Percentiles rank a stretch among this genome's conserved stretches.
phyloP scores from a whole-genome alignment of 345 rosid species.

The Citropsis articulata region DNA sequence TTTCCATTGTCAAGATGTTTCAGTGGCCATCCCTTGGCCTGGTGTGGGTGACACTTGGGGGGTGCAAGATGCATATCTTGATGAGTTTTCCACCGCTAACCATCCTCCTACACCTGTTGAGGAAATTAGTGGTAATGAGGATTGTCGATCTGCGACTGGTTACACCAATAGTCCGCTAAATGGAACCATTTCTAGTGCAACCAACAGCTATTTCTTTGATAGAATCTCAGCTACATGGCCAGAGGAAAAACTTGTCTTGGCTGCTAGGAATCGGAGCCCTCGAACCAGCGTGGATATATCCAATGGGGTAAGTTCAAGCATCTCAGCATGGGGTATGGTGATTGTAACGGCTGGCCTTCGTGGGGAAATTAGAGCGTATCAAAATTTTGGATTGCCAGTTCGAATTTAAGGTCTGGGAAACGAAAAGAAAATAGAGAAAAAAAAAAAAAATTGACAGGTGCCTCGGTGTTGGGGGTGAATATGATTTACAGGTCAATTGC shows the following conservation, averaged over 20 bases:
- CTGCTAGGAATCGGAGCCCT: slow-evolving; percentile 53
- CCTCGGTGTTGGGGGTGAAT: slow-evolving; percentile 7
- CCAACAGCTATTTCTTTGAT: slow-evolving; percentile 81
- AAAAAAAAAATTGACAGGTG: neutral
- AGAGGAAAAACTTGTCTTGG: slow-evolving; percentile 62
- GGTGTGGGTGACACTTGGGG: slow-evolving; percentile 62
- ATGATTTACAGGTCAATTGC: slow-evolving; percentile 9
- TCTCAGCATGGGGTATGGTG: slow-evolving; percentile 82
- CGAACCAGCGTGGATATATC: slow-evolving; percentile 49
- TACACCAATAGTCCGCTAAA: slow-evolving; percentile 52
- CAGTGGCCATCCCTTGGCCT: slow-evolving; percentile 89
- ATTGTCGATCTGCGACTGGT: slow-evolving; percentile 38
- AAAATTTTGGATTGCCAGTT: slow-evolving; percentile 90
- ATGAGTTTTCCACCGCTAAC: slow-evolving; percentile 59
- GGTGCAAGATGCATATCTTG: slow-evolving; percentile 35
- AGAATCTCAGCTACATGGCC: slow-evolving; percentile 94
- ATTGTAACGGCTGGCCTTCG: slow-evolving; percentile 84
- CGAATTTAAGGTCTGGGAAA: slow-evolving; percentile 31
- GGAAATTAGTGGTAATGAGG: slow-evolving; percentile 38
- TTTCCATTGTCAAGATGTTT: slow-evolving; percentile 89
- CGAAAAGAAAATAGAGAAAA: neutral
- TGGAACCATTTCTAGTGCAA: slow-evolving; percentile 76
- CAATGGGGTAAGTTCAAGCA: slow-evolving; percentile 43
- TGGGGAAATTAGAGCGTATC: slow-evolving; percentile 82
- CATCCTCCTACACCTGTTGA: slow-evolving; percentile 84